Percentiles rank a stretch among this genome's conserved stretches.
These are phyloP conservation scores for Thelephora ganbajun DNA, from an alignment of 768 basidiomycete species.

Conservation along the genomic window DNA sequence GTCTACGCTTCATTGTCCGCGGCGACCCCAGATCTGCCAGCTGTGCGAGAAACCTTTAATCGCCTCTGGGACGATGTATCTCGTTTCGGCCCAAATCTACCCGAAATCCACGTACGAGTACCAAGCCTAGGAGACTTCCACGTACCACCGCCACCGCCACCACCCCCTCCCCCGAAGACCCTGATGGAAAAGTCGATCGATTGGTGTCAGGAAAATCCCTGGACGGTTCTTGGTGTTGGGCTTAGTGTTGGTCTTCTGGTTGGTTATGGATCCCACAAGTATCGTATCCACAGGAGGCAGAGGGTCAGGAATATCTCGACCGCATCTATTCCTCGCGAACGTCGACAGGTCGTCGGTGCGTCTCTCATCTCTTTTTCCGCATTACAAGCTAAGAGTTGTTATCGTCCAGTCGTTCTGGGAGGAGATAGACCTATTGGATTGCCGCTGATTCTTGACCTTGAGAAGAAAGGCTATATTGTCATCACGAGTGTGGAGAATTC, in stretches of 20 bases:
- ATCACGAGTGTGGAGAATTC: conserved; percentile 64
- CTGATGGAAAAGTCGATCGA: conserved; percentile 31
- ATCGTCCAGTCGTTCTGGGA: conserved; percentile 55
- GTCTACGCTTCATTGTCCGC: conserved; percentile 40
- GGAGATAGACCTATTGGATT: conserved; percentile 62
- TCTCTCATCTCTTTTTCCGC: neutral
- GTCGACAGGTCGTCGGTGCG: conserved; percentile 32
- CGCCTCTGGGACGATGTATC: conserved; percentile 69
- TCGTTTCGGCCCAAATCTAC: conserved; percentile 56
- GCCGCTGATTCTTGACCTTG: conserved; percentile 61
- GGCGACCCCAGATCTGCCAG: conserved; percentile 46
- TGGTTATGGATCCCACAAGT: conserved; percentile 30
- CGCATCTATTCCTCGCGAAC: conserved; percentile 19
- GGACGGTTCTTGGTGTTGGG: conserved; percentile 39
- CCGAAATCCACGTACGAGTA: conserved; percentile 46
- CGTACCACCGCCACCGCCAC: conserved; percentile 55
- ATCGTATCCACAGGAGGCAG: conserved; percentile 6
- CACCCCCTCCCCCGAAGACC: conserved; percentile 31
- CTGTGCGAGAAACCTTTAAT: conserved; percentile 49
- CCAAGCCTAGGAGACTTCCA: conserved; percentile 61
- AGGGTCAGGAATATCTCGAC: conserved; percentile 2
- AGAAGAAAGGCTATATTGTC: conserved; percentile 71
- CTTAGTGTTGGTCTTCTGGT: conserved; percentile 44
- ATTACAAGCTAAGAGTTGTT: conserved; percentile 3
- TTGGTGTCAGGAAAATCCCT: conserved; percentile 48